Evolutionary conservation across 2,329 filamentous ascomycete species (phyloP).

Genomic region (Neodidymelliopsis sp.): DNA sequence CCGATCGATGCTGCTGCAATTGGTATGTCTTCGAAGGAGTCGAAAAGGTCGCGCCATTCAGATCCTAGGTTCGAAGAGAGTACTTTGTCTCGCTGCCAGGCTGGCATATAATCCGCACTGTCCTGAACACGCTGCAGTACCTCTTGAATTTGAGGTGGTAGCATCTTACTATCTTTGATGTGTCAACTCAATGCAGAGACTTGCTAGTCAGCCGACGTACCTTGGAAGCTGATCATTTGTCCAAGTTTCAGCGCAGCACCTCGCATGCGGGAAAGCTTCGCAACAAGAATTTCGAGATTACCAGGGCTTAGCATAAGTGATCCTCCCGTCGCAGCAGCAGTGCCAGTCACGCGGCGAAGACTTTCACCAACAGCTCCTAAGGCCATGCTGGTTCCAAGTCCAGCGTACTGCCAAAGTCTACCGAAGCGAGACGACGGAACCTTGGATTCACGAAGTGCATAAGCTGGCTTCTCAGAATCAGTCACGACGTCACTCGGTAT

Average conservation of each 20-base stretch:
- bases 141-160: slow-evolving; percentile 84
- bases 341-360: slow-evolving; percentile 79
- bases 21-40: slow-evolving; percentile 85
- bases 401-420: slow-evolving; percentile 92
- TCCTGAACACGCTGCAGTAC: slow-evolving; percentile 95
- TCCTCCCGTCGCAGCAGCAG: slow-evolving; percentile 63
- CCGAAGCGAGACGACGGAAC: slow-evolving; percentile 89
- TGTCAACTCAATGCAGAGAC: neutral
- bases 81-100: slow-evolving; percentile 88
- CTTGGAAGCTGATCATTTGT: slow-evolving; percentile 97
- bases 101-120: slow-evolving; percentile 96
- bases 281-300: slow-evolving; percentile 92
- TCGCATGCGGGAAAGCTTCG: slow-evolving; percentile 93
- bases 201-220: slow-evolving; percentile 37
- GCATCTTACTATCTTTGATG: slow-evolving; percentile 84
- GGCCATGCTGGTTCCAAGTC: slow-evolving; percentile 92
- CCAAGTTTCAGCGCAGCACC: slow-evolving; percentile 96
- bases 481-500: slow-evolving; percentile 35
- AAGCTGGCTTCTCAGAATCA: slow-evolving; percentile 52
- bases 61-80: slow-evolving; percentile 78
- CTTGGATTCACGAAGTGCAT: slow-evolving; percentile 84
- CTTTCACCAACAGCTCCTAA: slow-evolving; percentile 89
- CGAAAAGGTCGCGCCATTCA: slow-evolving; percentile 85
- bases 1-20: slow-evolving; percentile 97
- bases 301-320: slow-evolving; percentile 86